These are phyloP conservation scores for Schwanniomyces vanrijiae DNA, from an alignment of 805 yeast genomes.

Conservation along the genomic window DNA sequence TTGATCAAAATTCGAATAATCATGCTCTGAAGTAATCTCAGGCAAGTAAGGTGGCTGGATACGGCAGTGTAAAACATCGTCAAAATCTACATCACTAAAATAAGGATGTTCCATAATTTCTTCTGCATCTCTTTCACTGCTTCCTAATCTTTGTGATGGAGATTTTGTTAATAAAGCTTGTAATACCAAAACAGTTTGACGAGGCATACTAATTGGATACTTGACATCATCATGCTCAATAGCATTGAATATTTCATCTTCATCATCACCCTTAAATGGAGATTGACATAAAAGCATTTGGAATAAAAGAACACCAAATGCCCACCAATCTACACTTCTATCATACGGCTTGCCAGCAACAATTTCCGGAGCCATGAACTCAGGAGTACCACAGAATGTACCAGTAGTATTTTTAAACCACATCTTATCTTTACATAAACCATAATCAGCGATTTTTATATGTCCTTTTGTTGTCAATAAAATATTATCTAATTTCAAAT, in stretches of 20 bases:
- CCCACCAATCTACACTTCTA: slow-evolving; percentile 99
- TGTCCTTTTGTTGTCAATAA: slow-evolving; percentile 88
- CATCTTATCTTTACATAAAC: slow-evolving; percentile 93
- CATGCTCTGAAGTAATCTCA: slow-evolving; percentile 81
- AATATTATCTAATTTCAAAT: slow-evolving; percentile 92
- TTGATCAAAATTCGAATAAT: slow-evolving; percentile 88
- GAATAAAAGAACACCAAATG: slow-evolving; percentile 92
- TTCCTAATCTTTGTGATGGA: slow-evolving; percentile 80
- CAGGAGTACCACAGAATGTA: slow-evolving; percentile 99
- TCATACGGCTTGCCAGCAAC: slow-evolving; percentile 90
- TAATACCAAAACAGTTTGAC: slow-evolving; percentile 90
- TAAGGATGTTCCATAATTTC: slow-evolving; percentile 97
- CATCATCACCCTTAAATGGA: slow-evolving; percentile 96
- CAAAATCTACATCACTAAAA: slow-evolving; percentile 86
- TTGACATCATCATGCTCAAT: slow-evolving; percentile 94
- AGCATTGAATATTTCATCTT: slow-evolving; percentile 95
- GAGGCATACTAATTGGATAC: slow-evolving; percentile 96
- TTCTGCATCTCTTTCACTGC: slow-evolving; percentile 82
- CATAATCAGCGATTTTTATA: slow-evolving; percentile 95
- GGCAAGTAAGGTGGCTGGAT: slow-evolving; percentile 91
- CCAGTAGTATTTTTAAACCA: slow-evolving; percentile 82
- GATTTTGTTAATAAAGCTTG: slow-evolving; percentile 91
- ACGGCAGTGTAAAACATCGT: slow-evolving; percentile 69
- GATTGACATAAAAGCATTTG: slow-evolving; percentile 97
- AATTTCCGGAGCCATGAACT: slow-evolving; percentile 98